phyloP scores from a whole-genome alignment of 1,139 yeast genomes.

The Pichia sorboxylosa region DNA sequence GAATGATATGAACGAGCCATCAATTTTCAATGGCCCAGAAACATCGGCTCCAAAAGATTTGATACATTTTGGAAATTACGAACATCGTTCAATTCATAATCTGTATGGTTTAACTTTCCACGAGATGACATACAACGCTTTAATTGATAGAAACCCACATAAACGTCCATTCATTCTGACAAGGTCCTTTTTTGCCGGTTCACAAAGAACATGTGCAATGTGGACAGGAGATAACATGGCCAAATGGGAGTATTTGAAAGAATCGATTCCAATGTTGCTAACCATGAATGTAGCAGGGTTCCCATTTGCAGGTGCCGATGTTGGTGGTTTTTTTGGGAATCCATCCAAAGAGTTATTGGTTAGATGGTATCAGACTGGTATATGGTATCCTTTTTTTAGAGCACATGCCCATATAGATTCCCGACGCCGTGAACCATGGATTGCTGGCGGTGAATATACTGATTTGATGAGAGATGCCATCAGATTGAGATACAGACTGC shows the following conservation, averaged over 20 bases:
- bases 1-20: constrained; percentile 99
- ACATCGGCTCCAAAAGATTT: constrained; percentile 77
- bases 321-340: constrained; percentile 91
- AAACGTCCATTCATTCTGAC: constrained; percentile 85
- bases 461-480: constrained; percentile 59
- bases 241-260: constrained; percentile 74
- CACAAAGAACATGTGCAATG: constrained; percentile 83
- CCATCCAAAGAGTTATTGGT: constrained; percentile 71
- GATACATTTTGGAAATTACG: constrained; percentile 70
- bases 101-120: constrained; percentile 70
- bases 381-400: constrained; percentile 92
- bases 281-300: constrained; percentile 74
- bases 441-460: constrained; percentile 68
- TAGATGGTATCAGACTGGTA: constrained; percentile 94
- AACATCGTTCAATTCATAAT: constrained; percentile 86
- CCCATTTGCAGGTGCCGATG: constrained; percentile 95
- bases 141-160: constrained; percentile 38
- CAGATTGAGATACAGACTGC: constrained; percentile 55
- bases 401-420: constrained; percentile 96
- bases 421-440: constrained; percentile 85
- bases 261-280: constrained; percentile 78
- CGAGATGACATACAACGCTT: constrained; percentile 63
- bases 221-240: constrained; percentile 99
- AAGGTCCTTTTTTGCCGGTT: constrained; percentile 78
- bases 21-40: constrained; percentile 91